Base-by-base conservation (phyloP, 176 grass and related monocot species). In the Musa acuminata region DNA sequence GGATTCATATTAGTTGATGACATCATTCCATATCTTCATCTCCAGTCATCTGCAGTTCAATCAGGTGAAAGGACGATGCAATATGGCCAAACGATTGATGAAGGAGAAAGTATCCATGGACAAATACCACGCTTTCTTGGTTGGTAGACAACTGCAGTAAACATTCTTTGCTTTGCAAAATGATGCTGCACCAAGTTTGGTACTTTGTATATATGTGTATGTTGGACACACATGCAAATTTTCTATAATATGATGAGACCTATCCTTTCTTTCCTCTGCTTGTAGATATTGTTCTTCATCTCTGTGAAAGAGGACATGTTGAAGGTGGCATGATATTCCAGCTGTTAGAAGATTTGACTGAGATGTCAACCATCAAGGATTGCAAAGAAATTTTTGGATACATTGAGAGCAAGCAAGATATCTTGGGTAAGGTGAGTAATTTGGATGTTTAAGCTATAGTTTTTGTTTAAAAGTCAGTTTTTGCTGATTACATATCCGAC, bases 301-400 rank as follows among this genome's bases (percentile, higher is more conserved):
- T 98, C 72, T 98, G 94, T 67, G 90, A 98, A 98, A 83, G 78
- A 83, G 90, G 94, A 55, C 94, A 98, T 84, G 87, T 98, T 51
- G 94, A 98, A 74, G 94, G 94, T 75, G 94, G 94, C 35, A 93
- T 98, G 94, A 89, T 98, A 81, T 98, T 98, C 77, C 87, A 93
- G 77, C 64, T 98, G 25, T 89, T 98, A 80, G 94, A 98, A 92
- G 94, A 98, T 73, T 77, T 98, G 71, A 98, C 87, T 11, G 94
- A 98, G 70, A 98, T 93, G 90, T 98, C 90, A 75, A 98, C 94
- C 64, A 87, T 93, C 48, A 98, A 98, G 81, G 90, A 93, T 60
- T 93, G 94, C 88, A 98, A 98, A 93, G 87, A 98, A 83, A 87
- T 93, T 23, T 98, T 98, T 84, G 94, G 85, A 71, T 98, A 98